Base-by-base conservation (phyloP, 257 asterid species). In the Misopates orontium region DNA sequence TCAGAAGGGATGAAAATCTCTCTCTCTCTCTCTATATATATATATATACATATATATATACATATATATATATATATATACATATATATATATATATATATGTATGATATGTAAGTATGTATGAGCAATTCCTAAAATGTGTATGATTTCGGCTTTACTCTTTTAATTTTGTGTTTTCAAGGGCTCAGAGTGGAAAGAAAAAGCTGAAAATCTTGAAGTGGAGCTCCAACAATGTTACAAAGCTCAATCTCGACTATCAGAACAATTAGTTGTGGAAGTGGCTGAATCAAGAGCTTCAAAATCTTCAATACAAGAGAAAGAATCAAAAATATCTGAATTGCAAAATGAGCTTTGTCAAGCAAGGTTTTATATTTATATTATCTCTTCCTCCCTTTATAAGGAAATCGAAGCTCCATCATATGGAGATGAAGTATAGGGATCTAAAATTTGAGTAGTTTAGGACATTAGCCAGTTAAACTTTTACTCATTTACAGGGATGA, bases 161-260 rank as follows among this genome's bases (percentile, higher is more conserved):
- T 56, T n/a, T 32, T 54, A 21, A 61, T 56, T 60, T 32, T 78
- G 56, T 62, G 14, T 66, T 56, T 72, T 63, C 49, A 68, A 93
- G 97, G 99, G 99, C 76, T 93, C 91, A 10, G 97, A 85, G 78
- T 94, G 99, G 99, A 90, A 94, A 76, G 99, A 90, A 70, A 94
- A 90, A 62, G 90, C 89, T 77, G 99, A 90, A 78, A 88, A 75
- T 70, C 91, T 94, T 75, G 92, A 94, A 79, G 61, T 69, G 68
- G 99, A 94, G 77, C 95, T 94, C 78, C 97, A 90, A 76, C 99
- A 88, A 68, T 90, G 95, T 69, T 94, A 94, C 78, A 94, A 86
- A 81, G 99, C 95, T 71, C 99, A 94, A 74, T 78, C 99, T 75
- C 95, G 97, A 53, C 69, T 94, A 62, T 87, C 97, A 0, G 97